Base-by-base conservation (phyloP, 495 filamentous ascomycete genomes). In the Penicillium diatomitis region DNA sequence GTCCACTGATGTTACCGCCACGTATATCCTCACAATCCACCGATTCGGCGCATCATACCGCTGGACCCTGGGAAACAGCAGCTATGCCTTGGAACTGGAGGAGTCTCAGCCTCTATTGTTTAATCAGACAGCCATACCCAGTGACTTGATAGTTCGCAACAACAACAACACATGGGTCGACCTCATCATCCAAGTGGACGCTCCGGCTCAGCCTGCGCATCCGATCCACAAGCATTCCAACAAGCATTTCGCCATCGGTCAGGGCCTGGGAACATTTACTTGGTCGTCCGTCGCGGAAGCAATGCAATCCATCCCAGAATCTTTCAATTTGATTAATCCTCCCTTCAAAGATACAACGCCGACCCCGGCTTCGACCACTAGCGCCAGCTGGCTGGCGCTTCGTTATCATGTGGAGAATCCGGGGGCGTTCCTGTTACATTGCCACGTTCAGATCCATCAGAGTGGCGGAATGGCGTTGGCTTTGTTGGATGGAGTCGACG, bases 151-250 rank as follows among this genome's bases (percentile, higher is more conserved):
- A 11, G 76, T 82, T 52, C 55, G 55, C 27, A 82, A 75, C 5
- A 54, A 53, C 6, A 80, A 81, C 47, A 65, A 68, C 36, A 73
- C 71, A 9, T 83, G 80, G 78, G 63, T 83, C 5, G 80, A 83
- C 51, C 41, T 83, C n/a, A 64, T 83, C 35, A 61, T 80, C 34
- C 57, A 67, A 35, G 59, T 67, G 2, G 43, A 49, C 8, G 54
- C 58, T 1, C 55, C 66, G 6, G 48, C 71, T 4, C 58, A 68
- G 43, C 65, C 72, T 0, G 60, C 72, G 34, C 81, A 84, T 47
- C 73, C 76, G 0, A 76, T 84, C 44, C 80, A 84, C 63, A 83
- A 83, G 55, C 80, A 84, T 60, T 75, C 71, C 20, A 83, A 76
- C 58, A 82, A 81, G 49, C 74, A 68, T 47, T 81, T 72, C 51